Base-by-base conservation (phyloP, 176 grass and related monocot species). In the Juncus effusus region DNA sequence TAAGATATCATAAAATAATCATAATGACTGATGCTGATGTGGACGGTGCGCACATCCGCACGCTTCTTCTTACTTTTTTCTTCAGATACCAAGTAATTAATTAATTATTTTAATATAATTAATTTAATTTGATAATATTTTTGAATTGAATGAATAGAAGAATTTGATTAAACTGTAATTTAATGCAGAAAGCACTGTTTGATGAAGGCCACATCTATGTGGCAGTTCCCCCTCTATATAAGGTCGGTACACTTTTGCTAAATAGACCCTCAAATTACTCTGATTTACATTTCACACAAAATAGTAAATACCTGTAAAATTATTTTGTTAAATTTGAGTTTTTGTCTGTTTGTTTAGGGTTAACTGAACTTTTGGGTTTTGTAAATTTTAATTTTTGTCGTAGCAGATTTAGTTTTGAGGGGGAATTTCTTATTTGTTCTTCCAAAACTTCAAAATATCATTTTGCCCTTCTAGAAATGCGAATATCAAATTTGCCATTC, bases 21-120 rank as follows among this genome's bases (percentile, higher is more conserved):
- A 99, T 93, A 54, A 76, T 99, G 50, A 93, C 94, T 42, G 88
- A 99, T 85, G 94, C 94, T 74, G 94, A 99, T 84, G 94, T 99
- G 65, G 94, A 99, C 76, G 88, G 88, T 60, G 88, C 94, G 16
- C 94, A 99, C 75, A 99, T 99, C 16, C 78, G 94, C 40, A 99
- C 94, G 58, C 88, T 99, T 57, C 85, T 99, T 40, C 83, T 99
- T 74, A 99, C 88, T 55, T 99, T 93, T 84, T 99, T 99, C 83
- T 99, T 89, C 83, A 92, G 94, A 93, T 99, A 90, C 77, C 94
- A 99, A 81, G 94, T 99, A 70, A 9, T 61, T 81, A 7, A 54
- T 62, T 40, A 61, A 7, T 56, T 63, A 8, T 13, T 60, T 9
- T 58, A 10, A 38, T n/a, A 40, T 74, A 37, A 50, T 65, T 28